Evolutionary conservation across 2,329 filamentous ascomycete species (phyloP), one percentile per base, ranked within the genome.

Genomic region (Penicillium paneum): DNA sequence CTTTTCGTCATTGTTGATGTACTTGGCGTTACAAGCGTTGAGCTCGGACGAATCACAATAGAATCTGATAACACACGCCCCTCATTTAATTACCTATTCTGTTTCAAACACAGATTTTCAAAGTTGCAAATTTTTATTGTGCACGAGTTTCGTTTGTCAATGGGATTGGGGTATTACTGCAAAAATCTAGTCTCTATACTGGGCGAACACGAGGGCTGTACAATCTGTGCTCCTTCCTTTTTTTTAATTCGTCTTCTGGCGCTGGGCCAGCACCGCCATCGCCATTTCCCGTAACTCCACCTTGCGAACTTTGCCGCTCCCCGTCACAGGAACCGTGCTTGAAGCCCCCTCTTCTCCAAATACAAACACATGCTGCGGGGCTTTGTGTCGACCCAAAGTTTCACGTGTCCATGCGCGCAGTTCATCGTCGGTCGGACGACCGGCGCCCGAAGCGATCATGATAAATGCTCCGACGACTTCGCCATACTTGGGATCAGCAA

Each of bases 341-440:
- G 60, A 61, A n/a, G 86, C 78, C 11, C 80, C 81, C 42, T 80
- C 79, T 60, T 82, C 74, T 0, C 89, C 89, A 26, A 92, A 79
- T 81, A 88, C 90, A 67, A 91, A 91, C n/a, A 92, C 70, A 69
- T 91, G 82, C 8, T 82, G 77, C 0, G 89, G 89, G 3, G 86
- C 84, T 61, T 89, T 89, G 67, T 89, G 86, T 35, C 80, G 76
- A 1, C 85, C 86, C 7, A 89, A 77, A 34, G 77, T 80, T 61
- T 81, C 74, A 47, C 82, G 78, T 1, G 84, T 84, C 85, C 85
- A 89, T 40, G 81, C 78, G 15, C 80, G 76, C n/a, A 89, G 68
- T 57, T 86, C 81, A 5, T 80, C 76, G 46, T 80, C 79, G 0
- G 71, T 71, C 1, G 81, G 83, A 49, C 73, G 65, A 21, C 59